These are phyloP conservation scores for Larix kaempferi DNA, from an alignment of 75 land plant species.

Conservation along the genomic window DNA sequence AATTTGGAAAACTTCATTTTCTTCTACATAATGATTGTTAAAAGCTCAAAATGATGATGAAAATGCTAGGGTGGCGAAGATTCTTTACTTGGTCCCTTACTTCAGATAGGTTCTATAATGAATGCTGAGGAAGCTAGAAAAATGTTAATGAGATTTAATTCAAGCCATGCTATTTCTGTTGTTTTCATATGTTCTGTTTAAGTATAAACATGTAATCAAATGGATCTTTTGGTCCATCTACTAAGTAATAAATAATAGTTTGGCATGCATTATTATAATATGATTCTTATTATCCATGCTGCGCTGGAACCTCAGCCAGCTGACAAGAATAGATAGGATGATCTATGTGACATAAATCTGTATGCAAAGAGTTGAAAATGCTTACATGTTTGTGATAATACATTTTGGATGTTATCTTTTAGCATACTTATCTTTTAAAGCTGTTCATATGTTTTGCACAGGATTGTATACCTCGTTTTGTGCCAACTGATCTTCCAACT, in stretches of 20 bases:
- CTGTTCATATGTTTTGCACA: not conserved
- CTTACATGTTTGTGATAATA: too few relatives aligned
- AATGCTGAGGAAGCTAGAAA: not conserved
- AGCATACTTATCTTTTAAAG: not conserved
- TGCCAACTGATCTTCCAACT: slow-evolving; percentile 8
- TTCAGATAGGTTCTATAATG: not conserved
- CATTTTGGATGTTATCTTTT: not conserved
- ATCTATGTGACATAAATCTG: not conserved
- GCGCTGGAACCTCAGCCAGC: not conserved
- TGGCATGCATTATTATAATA: not conserved
- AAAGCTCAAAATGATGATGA: not conserved
- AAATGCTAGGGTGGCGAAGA: not conserved
- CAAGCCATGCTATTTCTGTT: not conserved
- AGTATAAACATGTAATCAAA: not conserved
- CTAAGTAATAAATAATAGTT: not conserved
- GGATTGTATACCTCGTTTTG: not conserved
- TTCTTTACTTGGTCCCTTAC: not conserved
- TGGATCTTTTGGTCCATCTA: not conserved
- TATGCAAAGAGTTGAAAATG: too few relatives aligned
- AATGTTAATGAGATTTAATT: not conserved
- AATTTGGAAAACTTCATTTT: not conserved
- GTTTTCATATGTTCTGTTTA: too few relatives aligned
- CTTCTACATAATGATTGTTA: not conserved
- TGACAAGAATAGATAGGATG: not conserved
- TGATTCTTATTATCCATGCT: not conserved